Evolutionary conservation across 495 filamentous ascomycete genomes (phyloP), one percentile per base, ranked within the genome.

Genomic region (Penicillium crystallinum): DNA sequence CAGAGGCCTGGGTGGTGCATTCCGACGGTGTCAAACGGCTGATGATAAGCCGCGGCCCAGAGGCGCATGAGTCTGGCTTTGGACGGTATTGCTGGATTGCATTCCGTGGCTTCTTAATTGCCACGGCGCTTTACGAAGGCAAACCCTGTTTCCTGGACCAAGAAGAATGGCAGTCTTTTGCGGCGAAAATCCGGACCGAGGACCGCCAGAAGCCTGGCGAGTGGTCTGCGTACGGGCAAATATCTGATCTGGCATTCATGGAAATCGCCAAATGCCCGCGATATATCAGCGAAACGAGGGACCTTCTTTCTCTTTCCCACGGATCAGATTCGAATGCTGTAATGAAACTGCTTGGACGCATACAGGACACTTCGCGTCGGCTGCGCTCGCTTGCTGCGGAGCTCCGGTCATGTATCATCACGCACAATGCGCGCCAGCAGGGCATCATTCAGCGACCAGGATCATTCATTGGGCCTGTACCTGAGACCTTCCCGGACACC

Each of bases 41-140:
- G 12, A 70, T 72, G 69, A 48, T 54, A 14, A 60, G 51, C 10
- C 57, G 65, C 0, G 65, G 67, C 1, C 55, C 65, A 5, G 43
- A 37, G 12, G 39, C 43, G 4, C 63, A 66, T 30, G 30, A 56
- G 9, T 33, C 44, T 4, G 67, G 62, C 1, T 54, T 67, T 17
- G 59, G 59, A 15, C 49, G 65, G 19, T 63, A 57, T 8, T 70
- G 60, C 36, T 72, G 57, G 47, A 59, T 67, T 17, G 58, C 63
- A 0, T 70, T 70, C 46, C 58, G 69, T 6, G 69, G 69, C 0
- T 70, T 72, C 19, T 52, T 68, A 30, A 56, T 72, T 15, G 62
- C 65, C 1, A 58, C 62, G 0, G 65, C 68, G 0, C 39, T 71
- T 1, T 61, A 63, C 29, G 53, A 65, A 29, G 65, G 59, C 1